A percentile compares a stretch with the other conserved stretches of the same genome.
Evolutionary conservation across 306 rosid genomes (phyloP).

Genomic region (Clitoria ternatea): DNA sequence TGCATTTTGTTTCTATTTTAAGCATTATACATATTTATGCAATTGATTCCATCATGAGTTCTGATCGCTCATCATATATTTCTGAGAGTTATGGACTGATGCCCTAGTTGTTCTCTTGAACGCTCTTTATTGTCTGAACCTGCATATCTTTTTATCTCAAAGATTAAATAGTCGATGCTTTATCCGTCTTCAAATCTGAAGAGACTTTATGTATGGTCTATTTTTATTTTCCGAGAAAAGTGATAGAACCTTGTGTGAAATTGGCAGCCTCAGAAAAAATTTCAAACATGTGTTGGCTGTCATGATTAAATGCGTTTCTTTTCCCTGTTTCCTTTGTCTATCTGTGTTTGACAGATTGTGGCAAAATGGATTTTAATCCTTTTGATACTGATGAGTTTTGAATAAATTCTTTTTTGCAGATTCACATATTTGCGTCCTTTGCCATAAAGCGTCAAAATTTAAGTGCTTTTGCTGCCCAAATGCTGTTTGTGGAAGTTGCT

Average conservation of each 20-base stretch:
- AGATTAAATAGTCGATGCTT: not conserved
- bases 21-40: conserved; percentile 7
- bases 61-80: not conserved
- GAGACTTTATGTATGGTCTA: not conserved
- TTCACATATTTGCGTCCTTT: conserved; percentile 55
- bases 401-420: conserved; percentile 36
- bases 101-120: not conserved
- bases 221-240: not conserved
- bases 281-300: not conserved
- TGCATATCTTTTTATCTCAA: not conserved
- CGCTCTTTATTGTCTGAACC: not conserved
- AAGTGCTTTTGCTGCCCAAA: conserved; percentile 68
- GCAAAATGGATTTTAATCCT: not conserved
- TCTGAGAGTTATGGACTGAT: not conserved
- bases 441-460: conserved; percentile 49
- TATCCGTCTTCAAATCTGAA: not conserved
- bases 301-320: not conserved
- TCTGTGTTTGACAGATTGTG: conserved; percentile 8
- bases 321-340: not conserved
- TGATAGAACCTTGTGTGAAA: not conserved
- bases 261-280: not conserved
- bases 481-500: conserved; percentile 62
- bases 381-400: conserved; percentile 18
- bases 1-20: not conserved
- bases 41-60: not conserved